Conservation (phyloP, 106 monocot genomes). For the Platanthera guangdongensis region DNA sequence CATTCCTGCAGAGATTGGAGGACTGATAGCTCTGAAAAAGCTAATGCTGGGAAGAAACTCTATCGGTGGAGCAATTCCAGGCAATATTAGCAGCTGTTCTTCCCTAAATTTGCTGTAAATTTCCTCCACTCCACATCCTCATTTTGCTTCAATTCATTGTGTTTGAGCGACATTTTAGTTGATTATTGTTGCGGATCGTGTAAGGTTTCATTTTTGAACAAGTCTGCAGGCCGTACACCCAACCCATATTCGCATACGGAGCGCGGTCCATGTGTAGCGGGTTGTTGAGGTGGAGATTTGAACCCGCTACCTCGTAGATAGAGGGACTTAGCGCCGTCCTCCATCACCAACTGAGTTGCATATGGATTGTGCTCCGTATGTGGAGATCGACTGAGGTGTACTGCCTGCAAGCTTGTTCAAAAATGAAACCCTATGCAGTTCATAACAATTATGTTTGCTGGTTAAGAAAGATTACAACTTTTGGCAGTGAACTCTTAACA, state of each 20-base stretch:
- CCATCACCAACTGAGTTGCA: too few relatives aligned
- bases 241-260: too few relatives aligned
- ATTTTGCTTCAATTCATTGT: not conserved
- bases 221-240: too few relatives aligned
- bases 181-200: not conserved
- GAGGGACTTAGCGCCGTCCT: too few relatives aligned
- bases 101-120: slow-evolving; percentile 67
- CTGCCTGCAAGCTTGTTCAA: too few relatives aligned
- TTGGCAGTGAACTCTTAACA: not conserved
- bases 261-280: too few relatives aligned
- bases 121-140: not conserved
- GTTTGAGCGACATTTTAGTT: not conserved
- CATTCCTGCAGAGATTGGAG: slow-evolving; percentile 51
- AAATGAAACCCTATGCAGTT: too few relatives aligned
- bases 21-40: slow-evolving; percentile 35
- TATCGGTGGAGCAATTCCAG: slow-evolving; percentile 52
- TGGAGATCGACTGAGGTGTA: too few relatives aligned
- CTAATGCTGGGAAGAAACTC: slow-evolving; percentile 43
- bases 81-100: slow-evolving; percentile 45
- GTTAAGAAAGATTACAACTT: not conserved
- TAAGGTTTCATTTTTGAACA: too few relatives aligned
- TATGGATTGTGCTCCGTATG: too few relatives aligned
- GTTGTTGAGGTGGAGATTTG: too few relatives aligned
- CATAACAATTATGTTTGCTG: not conserved
- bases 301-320: too few relatives aligned